Percentiles rank a stretch among this genome's conserved stretches.
Conservation (phyloP, 345 rosid genomes). For the Rhizophora mangle region DNA sequence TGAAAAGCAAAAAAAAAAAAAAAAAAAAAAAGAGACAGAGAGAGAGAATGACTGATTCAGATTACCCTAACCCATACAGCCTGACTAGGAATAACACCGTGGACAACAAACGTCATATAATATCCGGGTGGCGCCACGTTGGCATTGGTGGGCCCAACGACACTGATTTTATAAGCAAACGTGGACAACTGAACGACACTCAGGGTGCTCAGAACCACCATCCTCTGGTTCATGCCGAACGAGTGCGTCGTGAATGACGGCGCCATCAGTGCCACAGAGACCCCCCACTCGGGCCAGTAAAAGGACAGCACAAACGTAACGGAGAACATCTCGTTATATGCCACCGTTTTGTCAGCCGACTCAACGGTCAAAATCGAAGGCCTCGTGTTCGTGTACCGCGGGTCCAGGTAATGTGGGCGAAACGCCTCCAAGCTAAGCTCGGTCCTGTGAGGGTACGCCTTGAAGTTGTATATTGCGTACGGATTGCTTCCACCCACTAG, state of each 20-base stretch:
- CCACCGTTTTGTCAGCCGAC: constrained; percentile 36
- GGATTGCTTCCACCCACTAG: constrained; percentile 92
- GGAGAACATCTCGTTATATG: constrained; percentile 31
- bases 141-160: constrained; percentile 37
- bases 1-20: no score
- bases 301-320: constrained; percentile 40
- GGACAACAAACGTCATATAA: constrained; percentile 68
- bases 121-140: constrained; percentile 69
- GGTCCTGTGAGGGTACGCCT: constrained; percentile 58
- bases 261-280: constrained; percentile 42
- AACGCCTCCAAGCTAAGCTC: constrained; percentile 80
- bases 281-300: constrained; percentile 40
- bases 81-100: constrained; percentile 54
- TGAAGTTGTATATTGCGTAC: constrained; percentile 60
- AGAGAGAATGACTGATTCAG: constrained; percentile 6
- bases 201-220: constrained; percentile 43
- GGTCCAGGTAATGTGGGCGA: constrained; percentile 58
- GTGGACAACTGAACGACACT: constrained; percentile 37
- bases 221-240: constrained; percentile 65
- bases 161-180: constrained; percentile 43
- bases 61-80: constrained; percentile 55
- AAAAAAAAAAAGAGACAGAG: no score
- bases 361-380: constrained; percentile 62
- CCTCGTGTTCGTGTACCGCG: constrained; percentile 32
- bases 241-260: constrained; percentile 77